Conservation (phyloP, 2,329 filamentous ascomycete species). For the Aspergillus aculeatinus region DNA sequence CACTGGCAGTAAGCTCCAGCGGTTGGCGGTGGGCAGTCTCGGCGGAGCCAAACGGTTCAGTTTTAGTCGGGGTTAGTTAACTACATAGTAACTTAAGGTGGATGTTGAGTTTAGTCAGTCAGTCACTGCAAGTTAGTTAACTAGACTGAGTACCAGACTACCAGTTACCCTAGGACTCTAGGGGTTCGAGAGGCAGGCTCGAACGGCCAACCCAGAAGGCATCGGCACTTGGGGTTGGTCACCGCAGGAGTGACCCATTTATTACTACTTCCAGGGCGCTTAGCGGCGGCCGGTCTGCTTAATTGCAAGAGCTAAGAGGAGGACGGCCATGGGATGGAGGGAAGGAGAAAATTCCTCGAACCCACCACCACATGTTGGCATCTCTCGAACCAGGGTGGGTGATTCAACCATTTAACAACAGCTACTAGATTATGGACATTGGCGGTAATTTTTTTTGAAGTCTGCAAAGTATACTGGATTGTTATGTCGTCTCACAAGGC, state of each 20-base stretch:
- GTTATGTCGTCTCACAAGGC: not conserved
- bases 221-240: not conserved
- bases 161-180: not conserved
- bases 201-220: not conserved
- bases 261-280: not conserved
- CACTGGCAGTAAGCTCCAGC: not conserved
- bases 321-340: not conserved
- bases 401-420: not conserved
- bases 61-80: not conserved
- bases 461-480: not conserved
- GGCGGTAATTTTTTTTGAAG: too few species aligned
- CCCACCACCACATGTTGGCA: not conserved
- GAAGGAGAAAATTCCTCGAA: slow-evolving; percentile 4
- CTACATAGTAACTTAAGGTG: too few species aligned
- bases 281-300: not conserved
- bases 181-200: not conserved
- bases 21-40: not conserved
- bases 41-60: slow-evolving; percentile 3
- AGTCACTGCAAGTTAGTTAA: not conserved
- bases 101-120: not conserved
- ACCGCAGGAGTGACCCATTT: not conserved
- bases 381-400: not conserved
- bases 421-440: too few species aligned
- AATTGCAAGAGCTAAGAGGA: not conserved
- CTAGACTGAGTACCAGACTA: not conserved